Evolutionary conservation across 805 yeast genomes (phyloP), one percentile per base, ranked within the genome.

Genomic region (Candida awuae): DNA sequence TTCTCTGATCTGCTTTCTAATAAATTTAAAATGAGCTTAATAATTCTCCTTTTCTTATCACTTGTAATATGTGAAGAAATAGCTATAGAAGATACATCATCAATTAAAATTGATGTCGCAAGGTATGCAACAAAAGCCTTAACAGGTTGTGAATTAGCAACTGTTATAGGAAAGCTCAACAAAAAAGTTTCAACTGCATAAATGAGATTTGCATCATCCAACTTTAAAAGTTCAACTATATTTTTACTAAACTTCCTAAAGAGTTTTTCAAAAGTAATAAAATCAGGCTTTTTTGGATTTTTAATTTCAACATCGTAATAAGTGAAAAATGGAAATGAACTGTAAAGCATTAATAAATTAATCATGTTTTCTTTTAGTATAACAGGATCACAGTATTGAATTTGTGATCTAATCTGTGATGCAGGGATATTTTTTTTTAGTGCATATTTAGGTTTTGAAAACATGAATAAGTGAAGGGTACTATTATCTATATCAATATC

Each of bases 21-120:
- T 35, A 65, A 61, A 30, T 61, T 58, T 6, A 63, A 61, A 23
- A 70, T 48, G 19, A 68, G 56, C 35, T 61, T 67, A 37, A 72
- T 45, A 5, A 66, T 38, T 23, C 58, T 54, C 14, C 66, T 67
- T 14, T 55, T 44, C 15, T 49, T 46, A 6, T 23, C 19, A 33
- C 37, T 48, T 8, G 34, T 25, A 13, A 53, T 40, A 28, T 44
- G 58, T 45, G 44, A 59, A 52, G 35, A 48, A 8, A 54, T 36
- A 15, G 38, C 50, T 26, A 56, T 39, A 18, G 58, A 57, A 0
- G 72, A 56, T 25, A 71, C 47, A 4, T 61, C 46, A 28, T 63
- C 63, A 3, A 67, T 51, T 6, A 70, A 52, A 15, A 63, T 50
- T 5, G 61, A 59, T 17, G 65, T 53, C n/a, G 68, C 68, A 16